phyloP scores from a whole-genome alignment of 2,329 filamentous ascomycete species.

The Epichloe glyceriae region DNA sequence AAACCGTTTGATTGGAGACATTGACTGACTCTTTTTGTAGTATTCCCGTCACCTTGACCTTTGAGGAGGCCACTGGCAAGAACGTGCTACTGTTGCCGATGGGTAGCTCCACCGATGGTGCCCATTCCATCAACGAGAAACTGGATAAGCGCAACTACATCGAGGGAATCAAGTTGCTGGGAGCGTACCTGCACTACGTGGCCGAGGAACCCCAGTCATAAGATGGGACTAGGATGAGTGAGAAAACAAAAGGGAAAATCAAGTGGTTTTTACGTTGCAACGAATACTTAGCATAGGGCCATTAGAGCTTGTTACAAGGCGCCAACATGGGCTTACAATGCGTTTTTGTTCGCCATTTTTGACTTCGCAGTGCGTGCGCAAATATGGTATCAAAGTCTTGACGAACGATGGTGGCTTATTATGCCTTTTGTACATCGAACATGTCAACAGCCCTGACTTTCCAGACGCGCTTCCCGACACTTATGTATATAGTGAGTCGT shows the following conservation, averaged over 20 bases:
- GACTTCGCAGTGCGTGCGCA: too few relatives aligned
- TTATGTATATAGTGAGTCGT: too few relatives aligned
- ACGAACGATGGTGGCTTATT: too few relatives aligned
- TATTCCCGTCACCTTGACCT: constrained; percentile 93
- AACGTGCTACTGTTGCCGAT: constrained; percentile 92
- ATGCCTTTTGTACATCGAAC: too few relatives aligned
- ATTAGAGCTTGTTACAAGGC: not conserved
- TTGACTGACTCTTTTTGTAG: constrained; percentile 27
- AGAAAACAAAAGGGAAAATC: not conserved
- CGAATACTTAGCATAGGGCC: not conserved
- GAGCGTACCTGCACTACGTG: constrained; percentile 91
- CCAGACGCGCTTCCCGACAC: too few relatives aligned
- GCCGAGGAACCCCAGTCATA: constrained; percentile 62
- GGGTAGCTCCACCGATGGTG: constrained; percentile 92
- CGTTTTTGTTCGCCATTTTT: not conserved
- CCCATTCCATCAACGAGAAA: constrained; percentile 98
- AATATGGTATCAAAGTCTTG: too few relatives aligned
- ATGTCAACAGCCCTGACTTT: too few relatives aligned
- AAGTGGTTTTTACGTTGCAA: not conserved
- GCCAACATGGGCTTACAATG: not conserved
- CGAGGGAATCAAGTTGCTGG: constrained; percentile 90
- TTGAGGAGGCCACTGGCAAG: constrained; percentile 96
- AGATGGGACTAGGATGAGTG: constrained; percentile 1
- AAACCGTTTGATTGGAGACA: not conserved
- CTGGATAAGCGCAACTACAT: constrained; percentile 96